These are phyloP conservation scores for Crataegus laevigata DNA, from an alignment of 306 rosid species.

Conservation along the genomic window DNA sequence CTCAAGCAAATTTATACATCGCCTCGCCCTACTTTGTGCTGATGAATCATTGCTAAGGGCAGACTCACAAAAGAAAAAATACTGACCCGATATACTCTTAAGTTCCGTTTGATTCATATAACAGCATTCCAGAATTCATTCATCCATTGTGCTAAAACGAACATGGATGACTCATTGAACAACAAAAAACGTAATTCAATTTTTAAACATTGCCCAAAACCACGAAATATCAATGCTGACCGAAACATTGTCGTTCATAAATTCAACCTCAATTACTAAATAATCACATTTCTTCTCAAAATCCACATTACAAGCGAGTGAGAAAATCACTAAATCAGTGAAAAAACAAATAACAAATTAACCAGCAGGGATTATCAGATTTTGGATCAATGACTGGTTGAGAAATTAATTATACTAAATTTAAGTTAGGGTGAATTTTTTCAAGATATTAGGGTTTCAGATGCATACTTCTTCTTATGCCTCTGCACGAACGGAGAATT, in stretches of 20 bases:
- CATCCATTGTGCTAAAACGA: background rate
- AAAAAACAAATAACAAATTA: background rate
- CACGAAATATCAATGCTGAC: background rate
- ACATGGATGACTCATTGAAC: background rate
- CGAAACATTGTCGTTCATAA: background rate
- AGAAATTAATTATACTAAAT: background rate
- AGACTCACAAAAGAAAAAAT: background rate
- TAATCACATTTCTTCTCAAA: background rate
- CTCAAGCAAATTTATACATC: background rate
- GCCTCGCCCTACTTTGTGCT: background rate
- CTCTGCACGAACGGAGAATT: slow-evolving; percentile 9
- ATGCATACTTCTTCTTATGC: slow-evolving; percentile 6
- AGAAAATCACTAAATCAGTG: background rate
- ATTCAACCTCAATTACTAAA: background rate
- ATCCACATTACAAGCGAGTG: background rate
- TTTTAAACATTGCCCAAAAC: background rate
- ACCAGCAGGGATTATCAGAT: background rate
- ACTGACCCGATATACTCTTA: background rate
- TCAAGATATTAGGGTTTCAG: background rate
- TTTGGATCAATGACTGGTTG: background rate
- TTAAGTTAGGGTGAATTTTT: background rate
- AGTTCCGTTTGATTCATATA: background rate
- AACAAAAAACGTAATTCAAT: background rate
- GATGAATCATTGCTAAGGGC: background rate
- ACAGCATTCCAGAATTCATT: background rate